Evolutionary conservation across 768 basidiomycete genomes (phyloP).

Genomic region (Solioccasus polychromus): DNA sequence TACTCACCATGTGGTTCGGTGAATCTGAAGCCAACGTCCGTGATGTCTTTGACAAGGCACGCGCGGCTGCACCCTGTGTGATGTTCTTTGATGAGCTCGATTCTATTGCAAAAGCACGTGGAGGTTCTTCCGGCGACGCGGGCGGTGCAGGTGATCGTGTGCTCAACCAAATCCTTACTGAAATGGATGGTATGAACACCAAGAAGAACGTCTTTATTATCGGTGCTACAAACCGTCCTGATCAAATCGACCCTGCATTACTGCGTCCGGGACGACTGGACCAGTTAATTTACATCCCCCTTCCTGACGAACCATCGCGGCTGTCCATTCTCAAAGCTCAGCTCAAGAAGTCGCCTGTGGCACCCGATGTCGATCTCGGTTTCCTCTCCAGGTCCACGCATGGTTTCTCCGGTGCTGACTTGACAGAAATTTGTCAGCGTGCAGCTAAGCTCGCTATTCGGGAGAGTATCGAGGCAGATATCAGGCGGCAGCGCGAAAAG

Average conservation of each 20-base stretch:
- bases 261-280: constrained; percentile 98
- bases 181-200: constrained; percentile 98
- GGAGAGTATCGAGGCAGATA: constrained; percentile 91
- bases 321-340: constrained; percentile 87
- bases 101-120: constrained; percentile 97
- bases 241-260: constrained; percentile 93
- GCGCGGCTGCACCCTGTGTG: constrained; percentile 97
- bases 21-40: constrained; percentile 99
- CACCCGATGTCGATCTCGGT: constrained; percentile 73
- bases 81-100: constrained; percentile 99
- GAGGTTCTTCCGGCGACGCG: constrained; percentile 77
- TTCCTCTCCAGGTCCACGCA: constrained; percentile 93
- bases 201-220: constrained; percentile 99
- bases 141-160: constrained; percentile 98
- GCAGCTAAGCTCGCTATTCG: constrained; percentile 97
- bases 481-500: constrained; percentile 73
- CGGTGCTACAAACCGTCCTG: constrained; percentile 94
- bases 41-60: constrained; percentile 99
- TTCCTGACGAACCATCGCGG: constrained; percentile 92
- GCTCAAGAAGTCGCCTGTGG: constrained; percentile 92
- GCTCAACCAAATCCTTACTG: constrained; percentile 93
- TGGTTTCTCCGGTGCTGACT: constrained; percentile 98
- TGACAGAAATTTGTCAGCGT: constrained; percentile 98
- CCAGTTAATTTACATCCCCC: constrained; percentile 98
- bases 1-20: constrained; percentile 99